Evolutionary conservation across 768 basidiomycete species (phyloP), one percentile per base, ranked within the genome.

Genomic region (Rhizopogon vesiculosus): DNA sequence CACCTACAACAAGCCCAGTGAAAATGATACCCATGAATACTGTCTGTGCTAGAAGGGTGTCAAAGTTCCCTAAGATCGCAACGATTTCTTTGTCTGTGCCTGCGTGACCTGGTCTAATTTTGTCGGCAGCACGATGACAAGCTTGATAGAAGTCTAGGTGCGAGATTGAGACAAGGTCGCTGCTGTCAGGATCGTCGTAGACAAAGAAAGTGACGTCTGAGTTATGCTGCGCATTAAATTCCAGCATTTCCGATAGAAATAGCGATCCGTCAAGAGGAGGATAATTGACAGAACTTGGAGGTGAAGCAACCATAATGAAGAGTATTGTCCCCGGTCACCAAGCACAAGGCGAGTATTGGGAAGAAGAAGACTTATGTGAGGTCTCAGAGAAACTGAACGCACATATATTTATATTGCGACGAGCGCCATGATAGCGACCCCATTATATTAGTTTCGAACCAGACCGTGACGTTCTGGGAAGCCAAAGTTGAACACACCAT

Each of bases 101-200:
- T 35, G 48, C 51, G 1, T 72, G 67, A 15, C 59, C 57, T 0
- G 77, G 77, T 15, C 74, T 67, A 15, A 79, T 42, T 19, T 61
- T 56, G 56, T 75, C 74, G 0, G 78, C 77, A 25, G 74, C 64
- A 13, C 78, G 72, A 54, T 80, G 74, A 41, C 69, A 70, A 10
- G 78, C 79, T 8, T 73, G 72, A 16, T 68, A 71, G 59, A 79
- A 81, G 53, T 81, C 76, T 7, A 76, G 53, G 49, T 72, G 71
- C 5, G 73, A 68, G 29, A 81, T 69, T 29, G 59, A 53, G 5
- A 65, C 64, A 13, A 69, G 56, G 1, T 15, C 44, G 16, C 60
- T 55, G 5, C 64, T 43, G 28, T 29, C 54, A 2, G 54, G 54
- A 28, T 59, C 59, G 39, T 69, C 66, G 12, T 65, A 46, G 9